Evolutionary conservation across 75 land plant species (phyloP).

Genomic region (Cryptomeria japonica): DNA sequence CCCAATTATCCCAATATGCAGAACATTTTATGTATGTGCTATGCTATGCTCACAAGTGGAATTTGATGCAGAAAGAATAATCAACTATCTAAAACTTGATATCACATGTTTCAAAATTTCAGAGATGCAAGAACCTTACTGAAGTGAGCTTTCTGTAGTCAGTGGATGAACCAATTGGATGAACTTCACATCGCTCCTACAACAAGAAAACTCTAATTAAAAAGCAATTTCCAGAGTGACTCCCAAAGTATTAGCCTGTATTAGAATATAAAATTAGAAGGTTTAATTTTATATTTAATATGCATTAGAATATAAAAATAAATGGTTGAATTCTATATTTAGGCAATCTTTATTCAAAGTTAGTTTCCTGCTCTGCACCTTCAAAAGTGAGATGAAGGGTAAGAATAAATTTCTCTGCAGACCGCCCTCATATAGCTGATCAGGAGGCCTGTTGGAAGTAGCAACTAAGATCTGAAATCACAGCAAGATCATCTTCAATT

Average conservation of each 20-base stretch:
- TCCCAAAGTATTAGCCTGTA: neutral
- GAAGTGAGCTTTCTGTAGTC: constrained; percentile 88
- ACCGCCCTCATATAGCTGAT: constrained; percentile 91
- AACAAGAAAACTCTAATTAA: constrained; percentile 3
- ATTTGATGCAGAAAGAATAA: neutral
- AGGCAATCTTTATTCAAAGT: neutral
- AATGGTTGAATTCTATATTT: neutral
- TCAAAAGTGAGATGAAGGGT: constrained; percentile 87
- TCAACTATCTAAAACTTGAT: neutral
- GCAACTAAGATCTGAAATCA: constrained; percentile 74
- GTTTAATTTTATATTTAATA: neutral
- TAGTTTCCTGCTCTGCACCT: constrained; percentile 40
- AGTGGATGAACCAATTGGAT: constrained; percentile 79
- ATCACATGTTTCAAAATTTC: neutral
- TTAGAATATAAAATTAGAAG: neutral
- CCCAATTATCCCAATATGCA: neutral
- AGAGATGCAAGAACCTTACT: constrained; percentile 34
- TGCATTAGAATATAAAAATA: neutral
- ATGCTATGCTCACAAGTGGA: neutral
- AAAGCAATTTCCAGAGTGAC: neutral
- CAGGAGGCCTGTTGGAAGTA: constrained; percentile 96
- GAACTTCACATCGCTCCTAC: constrained; percentile 87
- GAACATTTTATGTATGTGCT: neutral
- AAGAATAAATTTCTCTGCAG: constrained; percentile 90
- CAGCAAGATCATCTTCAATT: neutral